These are phyloP conservation scores for Phellinidium pouzarii DNA, from an alignment of 1,284 basidiomycete genomes.

Conservation along the genomic window DNA sequence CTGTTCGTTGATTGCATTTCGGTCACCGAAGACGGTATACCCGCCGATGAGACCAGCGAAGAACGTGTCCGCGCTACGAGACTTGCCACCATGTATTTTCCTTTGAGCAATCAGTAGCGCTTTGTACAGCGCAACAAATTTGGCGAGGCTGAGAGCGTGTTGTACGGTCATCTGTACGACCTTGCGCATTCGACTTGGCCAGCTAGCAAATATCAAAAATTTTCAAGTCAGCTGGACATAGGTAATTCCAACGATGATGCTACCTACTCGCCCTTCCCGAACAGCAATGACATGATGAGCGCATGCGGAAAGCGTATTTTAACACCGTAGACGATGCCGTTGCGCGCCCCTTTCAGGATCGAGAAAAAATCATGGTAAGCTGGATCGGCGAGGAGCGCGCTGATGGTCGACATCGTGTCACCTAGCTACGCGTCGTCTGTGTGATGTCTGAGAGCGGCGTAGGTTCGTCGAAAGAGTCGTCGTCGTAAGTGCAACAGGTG, in stretches of 20 bases:
- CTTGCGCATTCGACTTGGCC: constrained; percentile 55
- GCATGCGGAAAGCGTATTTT: constrained; percentile 99
- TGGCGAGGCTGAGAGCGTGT: constrained; percentile 84
- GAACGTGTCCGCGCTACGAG: constrained; percentile 79
- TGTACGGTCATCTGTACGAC: constrained; percentile 87
- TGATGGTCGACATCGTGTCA: constrained; percentile 33
- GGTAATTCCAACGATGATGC: neutral
- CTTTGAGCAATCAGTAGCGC: constrained; percentile 75
- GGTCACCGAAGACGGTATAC: constrained; percentile 88
- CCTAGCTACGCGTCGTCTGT: neutral
- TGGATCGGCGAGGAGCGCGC: constrained; percentile 54
- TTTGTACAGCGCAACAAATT: constrained; percentile 96
- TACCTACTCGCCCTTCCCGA: constrained; percentile 81
- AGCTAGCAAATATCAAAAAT: constrained; percentile 37
- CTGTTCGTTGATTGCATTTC: constrained; percentile 98
- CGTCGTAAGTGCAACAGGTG: too few relatives aligned
- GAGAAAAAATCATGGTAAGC: constrained; percentile 85
- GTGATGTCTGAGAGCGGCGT: neutral
- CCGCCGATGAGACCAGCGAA: constrained; percentile 90
- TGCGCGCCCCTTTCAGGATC: constrained; percentile 91
- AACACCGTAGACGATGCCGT: constrained; percentile 87
- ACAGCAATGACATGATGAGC: constrained; percentile 95
- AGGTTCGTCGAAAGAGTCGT: neutral
- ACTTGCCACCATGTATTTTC: constrained; percentile 76
- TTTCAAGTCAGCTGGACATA: neutral